Conservation (phyloP, 2,329 filamentous ascomycete species). For the Cordyceps militaris region DNA sequence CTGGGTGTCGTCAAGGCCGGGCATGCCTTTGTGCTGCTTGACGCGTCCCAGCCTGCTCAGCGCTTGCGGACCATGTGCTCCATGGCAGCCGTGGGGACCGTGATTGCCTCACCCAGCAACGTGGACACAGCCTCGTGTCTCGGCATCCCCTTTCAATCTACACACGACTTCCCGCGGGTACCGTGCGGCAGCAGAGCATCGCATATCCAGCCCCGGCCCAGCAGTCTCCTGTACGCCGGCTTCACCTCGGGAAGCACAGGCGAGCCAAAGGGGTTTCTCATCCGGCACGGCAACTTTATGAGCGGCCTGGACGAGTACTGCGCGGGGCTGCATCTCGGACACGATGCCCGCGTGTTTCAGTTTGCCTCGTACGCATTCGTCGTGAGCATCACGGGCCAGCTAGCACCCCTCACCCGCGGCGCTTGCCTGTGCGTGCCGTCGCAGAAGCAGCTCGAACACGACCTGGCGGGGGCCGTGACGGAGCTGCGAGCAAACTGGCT, state of each 20-base stretch:
- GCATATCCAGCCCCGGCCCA: not conserved
- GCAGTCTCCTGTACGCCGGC: not conserved
- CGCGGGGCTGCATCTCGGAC: not conserved
- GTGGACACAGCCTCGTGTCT: not conserved
- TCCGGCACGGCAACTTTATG: not conserved
- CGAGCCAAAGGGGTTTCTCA: slow-evolving; percentile 3
- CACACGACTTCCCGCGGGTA: not conserved
- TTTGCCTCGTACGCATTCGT: slow-evolving; percentile 1
- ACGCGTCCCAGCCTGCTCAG: slow-evolving; percentile 18
- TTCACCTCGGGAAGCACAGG: slow-evolving; percentile 7
- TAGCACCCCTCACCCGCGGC: not conserved
- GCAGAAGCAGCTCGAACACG: not conserved
- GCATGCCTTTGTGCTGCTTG: slow-evolving; percentile 22
- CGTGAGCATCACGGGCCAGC: slow-evolving; percentile 1
- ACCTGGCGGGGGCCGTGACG: not conserved
- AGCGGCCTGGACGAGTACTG: slow-evolving; percentile 4
- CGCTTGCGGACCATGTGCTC: slow-evolving; percentile 14
- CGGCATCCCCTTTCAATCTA: not conserved
- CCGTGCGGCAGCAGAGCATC: not conserved
- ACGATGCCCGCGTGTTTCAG: not conserved
- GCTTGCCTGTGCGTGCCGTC: slow-evolving; percentile 1
- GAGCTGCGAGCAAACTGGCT: not conserved
- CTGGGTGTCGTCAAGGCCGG: slow-evolving; percentile 24
- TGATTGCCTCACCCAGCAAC: not conserved
- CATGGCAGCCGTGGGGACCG: not conserved